Conservation (phyloP, 495 filamentous ascomycete species). For the Entonaema liquescens region DNA sequence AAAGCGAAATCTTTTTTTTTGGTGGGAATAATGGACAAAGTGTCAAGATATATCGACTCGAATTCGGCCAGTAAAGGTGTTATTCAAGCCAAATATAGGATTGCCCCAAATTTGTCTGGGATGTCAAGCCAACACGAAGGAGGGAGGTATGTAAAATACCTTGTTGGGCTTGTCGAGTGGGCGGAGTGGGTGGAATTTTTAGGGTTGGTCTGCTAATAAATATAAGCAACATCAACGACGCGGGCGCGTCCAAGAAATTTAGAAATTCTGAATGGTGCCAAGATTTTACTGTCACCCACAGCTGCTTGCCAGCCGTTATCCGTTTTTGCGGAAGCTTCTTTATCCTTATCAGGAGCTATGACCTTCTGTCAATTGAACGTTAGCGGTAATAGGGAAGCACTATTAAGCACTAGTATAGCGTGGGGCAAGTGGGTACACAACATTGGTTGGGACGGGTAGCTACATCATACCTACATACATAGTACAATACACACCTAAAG, state of each 20-base stretch:
- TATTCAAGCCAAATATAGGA: background rate
- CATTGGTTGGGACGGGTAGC: background rate
- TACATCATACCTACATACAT: too few relatives aligned
- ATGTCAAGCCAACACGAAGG: background rate
- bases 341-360: background rate
- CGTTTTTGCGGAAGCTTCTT: background rate
- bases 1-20: background rate
- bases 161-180: conserved; percentile 12
- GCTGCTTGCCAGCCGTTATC: conserved; percentile 16
- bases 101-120: background rate
- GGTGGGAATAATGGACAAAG: background rate
- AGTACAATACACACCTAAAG: background rate
- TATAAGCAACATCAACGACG: conserved; percentile 33
- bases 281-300: conserved; percentile 25
- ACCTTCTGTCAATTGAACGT: background rate
- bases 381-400: background rate
- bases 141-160: conserved; percentile 21
- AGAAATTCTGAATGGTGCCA: conserved; percentile 25
- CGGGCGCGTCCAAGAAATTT: conserved; percentile 33
- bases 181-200: conserved; percentile 11
- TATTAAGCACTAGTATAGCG: background rate
- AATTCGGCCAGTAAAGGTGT: background rate
- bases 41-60: background rate
- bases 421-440: background rate
- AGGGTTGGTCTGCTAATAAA: conserved; percentile 16